Base-by-base conservation (phyloP, 2,329 filamentous ascomycete genomes). In the Dactylellina parvicollis region DNA sequence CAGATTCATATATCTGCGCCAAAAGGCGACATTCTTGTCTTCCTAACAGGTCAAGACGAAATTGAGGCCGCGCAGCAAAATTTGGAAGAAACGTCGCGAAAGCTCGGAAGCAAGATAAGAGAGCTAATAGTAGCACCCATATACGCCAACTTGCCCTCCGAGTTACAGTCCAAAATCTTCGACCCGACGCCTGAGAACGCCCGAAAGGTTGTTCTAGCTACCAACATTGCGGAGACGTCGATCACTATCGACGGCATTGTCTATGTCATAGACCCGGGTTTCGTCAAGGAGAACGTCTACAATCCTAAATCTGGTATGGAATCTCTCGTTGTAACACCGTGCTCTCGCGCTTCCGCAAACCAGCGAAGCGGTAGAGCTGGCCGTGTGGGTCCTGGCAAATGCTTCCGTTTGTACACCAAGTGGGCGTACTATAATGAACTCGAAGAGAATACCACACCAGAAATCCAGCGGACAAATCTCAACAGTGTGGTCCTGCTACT, bases 181-280 rank as follows among this genome's bases (percentile, higher is more conserved):
- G 92, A 96, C 78, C 92, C 93, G 0, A 96, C 94, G 0, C 94
- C 95, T 0, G 87, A 90, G 0, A 89, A 89, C 16, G 89, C 91
- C 0, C 87, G 95, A 26, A 99, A 98, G 79, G 92, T 98, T 0
- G 92, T 99, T 0, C 82, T 98, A 36, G 92, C 94, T 0, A 98
- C 95, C 1, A 99, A 99, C 79, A 98, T 99, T 80, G 95, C 95
- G 1, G 95, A 99, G 80, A 99, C 95, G 0, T 92, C 89, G 83
- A 82, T 99, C 78, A 99, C 95, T 0, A 96, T 99, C 67, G 93
- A 98, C 79, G 94, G 93, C 14, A 96, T 98, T 71, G 90, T 94
- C 7, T 97, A 96, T 79, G 95, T 98, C 34, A 96, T 98, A 71
- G 95, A 99, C 77, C 91, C 91, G 0, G 95, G 95, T 0, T 96